These are phyloP conservation scores for Dioscorea zingiberensis DNA, from an alignment of 106 monocot species.

Conservation along the genomic window DNA sequence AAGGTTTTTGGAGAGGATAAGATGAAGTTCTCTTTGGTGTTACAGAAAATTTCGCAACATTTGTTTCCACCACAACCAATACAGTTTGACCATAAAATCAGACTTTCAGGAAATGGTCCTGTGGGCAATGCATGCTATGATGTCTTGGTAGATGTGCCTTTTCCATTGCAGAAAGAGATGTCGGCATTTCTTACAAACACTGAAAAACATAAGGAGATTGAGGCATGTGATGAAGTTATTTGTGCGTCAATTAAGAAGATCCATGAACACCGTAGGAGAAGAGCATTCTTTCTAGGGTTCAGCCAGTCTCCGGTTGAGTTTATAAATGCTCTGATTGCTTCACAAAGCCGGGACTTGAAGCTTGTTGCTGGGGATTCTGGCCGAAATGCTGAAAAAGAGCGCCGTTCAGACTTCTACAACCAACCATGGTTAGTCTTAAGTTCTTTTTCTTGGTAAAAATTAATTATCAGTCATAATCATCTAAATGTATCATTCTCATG, in stretches of 20 bases:
- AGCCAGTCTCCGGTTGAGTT: constrained; percentile 98
- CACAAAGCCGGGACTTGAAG: constrained; percentile 87
- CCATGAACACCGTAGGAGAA: constrained; percentile 87
- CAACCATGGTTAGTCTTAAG: constrained; percentile 77
- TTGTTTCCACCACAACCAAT: constrained; percentile 70
- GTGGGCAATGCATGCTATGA: constrained; percentile 81
- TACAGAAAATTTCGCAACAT: constrained; percentile 98
- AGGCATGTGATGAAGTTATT: constrained; percentile 89
- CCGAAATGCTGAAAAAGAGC: constrained; percentile 79
- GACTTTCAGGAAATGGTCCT: constrained; percentile 58
- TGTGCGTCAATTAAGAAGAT: constrained; percentile 95
- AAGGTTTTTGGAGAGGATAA: constrained; percentile 91
- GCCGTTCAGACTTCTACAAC: constrained; percentile 85
- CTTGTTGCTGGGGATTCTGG: constrained; percentile 81
- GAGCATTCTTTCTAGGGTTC: constrained; percentile 97
- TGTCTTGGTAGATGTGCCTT: constrained; percentile 82
- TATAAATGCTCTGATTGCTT: constrained; percentile 85
- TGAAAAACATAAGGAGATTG: constrained; percentile 92
- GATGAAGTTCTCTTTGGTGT: constrained; percentile 79
- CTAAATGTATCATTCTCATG: too few relatives aligned
- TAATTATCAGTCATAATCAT: not conserved
- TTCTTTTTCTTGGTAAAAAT: not conserved
- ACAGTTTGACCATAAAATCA: constrained; percentile 69
- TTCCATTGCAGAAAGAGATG: constrained; percentile 93
- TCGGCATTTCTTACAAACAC: constrained; percentile 66